These are phyloP conservation scores for Rutidosis leptorrhynchoides DNA, from an alignment of 129 eudicot genomes.

Conservation along the genomic window DNA sequence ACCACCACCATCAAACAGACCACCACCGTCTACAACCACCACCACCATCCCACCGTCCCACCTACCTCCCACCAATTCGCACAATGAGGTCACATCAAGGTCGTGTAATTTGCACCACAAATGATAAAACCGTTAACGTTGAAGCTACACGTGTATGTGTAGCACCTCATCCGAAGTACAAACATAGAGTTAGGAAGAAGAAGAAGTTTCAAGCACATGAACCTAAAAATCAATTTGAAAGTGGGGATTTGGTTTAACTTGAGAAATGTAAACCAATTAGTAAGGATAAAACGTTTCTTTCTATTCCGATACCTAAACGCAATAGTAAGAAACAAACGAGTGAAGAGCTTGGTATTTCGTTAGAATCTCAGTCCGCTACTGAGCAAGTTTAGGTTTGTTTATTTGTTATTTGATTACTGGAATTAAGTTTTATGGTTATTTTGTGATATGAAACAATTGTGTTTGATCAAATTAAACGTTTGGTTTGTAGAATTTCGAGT, in stretches of 20 bases:
- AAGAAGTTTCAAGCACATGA: slow-evolving; percentile 96
- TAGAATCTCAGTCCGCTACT: slow-evolving; percentile 46
- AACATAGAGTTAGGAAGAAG: slow-evolving; percentile 71
- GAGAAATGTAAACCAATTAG: slow-evolving; percentile 81
- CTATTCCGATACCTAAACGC: slow-evolving; percentile 55
- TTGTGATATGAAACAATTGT: slow-evolving; percentile 6
- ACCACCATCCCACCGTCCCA: slow-evolving; percentile 3
- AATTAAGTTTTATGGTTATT: not conserved
- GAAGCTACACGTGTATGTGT: slow-evolving; percentile 78
- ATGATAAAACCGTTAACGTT: slow-evolving; percentile 83
- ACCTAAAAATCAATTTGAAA: slow-evolving; percentile 63
- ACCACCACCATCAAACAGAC: slow-evolving; percentile 37
- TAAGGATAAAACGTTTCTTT: slow-evolving; percentile 64
- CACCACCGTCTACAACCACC: slow-evolving; percentile 26
- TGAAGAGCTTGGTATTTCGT: slow-evolving; percentile 54
- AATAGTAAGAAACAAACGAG: slow-evolving; percentile 16
- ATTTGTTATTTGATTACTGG: not conserved
- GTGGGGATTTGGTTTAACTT: slow-evolving; percentile 80
- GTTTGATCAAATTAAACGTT: slow-evolving; percentile 14
- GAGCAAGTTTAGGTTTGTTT: slow-evolving; percentile 31
- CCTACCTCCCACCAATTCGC: slow-evolving; percentile 45
- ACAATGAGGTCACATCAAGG: slow-evolving; percentile 80
- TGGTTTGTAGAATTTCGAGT: not conserved
- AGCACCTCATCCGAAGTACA: slow-evolving; percentile 92
- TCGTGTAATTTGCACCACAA: slow-evolving; percentile 66